These are phyloP conservation scores for Entomortierella beljakovae DNA, from an alignment of 192 early-diverging fungal genomes.

Conservation along the genomic window DNA sequence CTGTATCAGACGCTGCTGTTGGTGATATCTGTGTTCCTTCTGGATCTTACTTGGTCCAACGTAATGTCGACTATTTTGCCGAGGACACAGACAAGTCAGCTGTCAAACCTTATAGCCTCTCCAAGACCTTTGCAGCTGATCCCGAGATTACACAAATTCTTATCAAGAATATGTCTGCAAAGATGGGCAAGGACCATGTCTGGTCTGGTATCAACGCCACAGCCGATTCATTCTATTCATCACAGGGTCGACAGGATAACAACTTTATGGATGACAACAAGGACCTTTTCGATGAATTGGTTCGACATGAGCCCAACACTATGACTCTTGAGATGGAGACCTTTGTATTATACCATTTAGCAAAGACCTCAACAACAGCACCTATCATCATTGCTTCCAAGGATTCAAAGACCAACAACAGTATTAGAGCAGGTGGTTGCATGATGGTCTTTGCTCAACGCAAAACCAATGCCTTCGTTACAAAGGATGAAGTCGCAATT, in stretches of 20 bases:
- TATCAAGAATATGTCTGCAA: slow-evolving; percentile 42
- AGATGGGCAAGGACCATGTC: slow-evolving; percentile 61
- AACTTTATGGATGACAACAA: slow-evolving; percentile 86
- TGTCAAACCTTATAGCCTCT: slow-evolving; percentile 71
- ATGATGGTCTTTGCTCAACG: slow-evolving; percentile 90
- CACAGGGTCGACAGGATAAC: slow-evolving; percentile 79
- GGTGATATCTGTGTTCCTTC: slow-evolving; percentile 81
- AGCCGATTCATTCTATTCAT: slow-evolving; percentile 88
- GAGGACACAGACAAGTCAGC: slow-evolving; percentile 19
- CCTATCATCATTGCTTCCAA: slow-evolving; percentile 1
- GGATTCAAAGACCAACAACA: slow-evolving; percentile 28
- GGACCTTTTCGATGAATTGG: slow-evolving; percentile 64
- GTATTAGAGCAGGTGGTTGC: slow-evolving; percentile 79
- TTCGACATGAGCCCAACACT: slow-evolving; percentile 60
- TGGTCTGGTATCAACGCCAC: slow-evolving; percentile 76
- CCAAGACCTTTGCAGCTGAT: slow-evolving; percentile 71
- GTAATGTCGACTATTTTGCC: slow-evolving; percentile 83
- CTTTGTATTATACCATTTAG: slow-evolving; percentile 86
- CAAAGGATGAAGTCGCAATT: slow-evolving; percentile 58
- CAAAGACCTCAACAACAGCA: slow-evolving; percentile 56
- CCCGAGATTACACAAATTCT: slow-evolving; percentile 53
- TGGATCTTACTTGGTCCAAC: slow-evolving; percentile 69
- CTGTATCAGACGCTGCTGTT: slow-evolving; percentile 62
- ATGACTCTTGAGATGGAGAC: slow-evolving; percentile 90
- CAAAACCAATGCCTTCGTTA: slow-evolving; percentile 74